Conservation (phyloP, 495 filamentous ascomycete genomes). For the Extremus antarcticus region DNA sequence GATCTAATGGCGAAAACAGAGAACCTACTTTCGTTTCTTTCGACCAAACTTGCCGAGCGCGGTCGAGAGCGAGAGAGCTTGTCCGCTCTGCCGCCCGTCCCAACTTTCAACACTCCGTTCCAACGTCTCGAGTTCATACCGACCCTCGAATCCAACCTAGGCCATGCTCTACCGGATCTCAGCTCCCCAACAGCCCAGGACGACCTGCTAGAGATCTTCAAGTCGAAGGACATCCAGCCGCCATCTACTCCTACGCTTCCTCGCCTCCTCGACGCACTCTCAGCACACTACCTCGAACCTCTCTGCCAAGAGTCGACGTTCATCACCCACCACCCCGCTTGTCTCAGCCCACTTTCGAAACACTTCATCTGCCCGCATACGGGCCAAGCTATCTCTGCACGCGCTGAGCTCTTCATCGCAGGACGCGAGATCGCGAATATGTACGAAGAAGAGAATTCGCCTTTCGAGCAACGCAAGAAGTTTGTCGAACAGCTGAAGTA, state of each 20-base stretch:
- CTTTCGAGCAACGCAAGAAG: slow-evolving; percentile 74
- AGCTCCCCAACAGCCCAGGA: slow-evolving; percentile 37
- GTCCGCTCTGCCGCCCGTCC: neutral
- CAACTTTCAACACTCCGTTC: slow-evolving; percentile 49
- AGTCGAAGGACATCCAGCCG: slow-evolving; percentile 38
- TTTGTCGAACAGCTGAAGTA: slow-evolving; percentile 52
- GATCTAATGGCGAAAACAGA: slow-evolving; percentile 70
- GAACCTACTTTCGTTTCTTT: slow-evolving; percentile 39
- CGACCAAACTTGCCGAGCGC: slow-evolving; percentile 25
- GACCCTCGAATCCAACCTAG: slow-evolving; percentile 48
- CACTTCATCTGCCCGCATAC: slow-evolving; percentile 55
- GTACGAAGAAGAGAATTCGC: slow-evolving; percentile 97
- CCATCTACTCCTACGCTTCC: slow-evolving; percentile 54
- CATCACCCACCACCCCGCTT: slow-evolving; percentile 83
- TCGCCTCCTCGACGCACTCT: slow-evolving; percentile 77
- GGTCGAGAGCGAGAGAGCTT: neutral
- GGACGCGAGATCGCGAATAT: slow-evolving; percentile 79
- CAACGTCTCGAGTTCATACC: slow-evolving; percentile 70
- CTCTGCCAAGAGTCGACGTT: slow-evolving; percentile 63
- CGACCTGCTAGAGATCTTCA: slow-evolving; percentile 48
- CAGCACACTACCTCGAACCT: slow-evolving; percentile 62
- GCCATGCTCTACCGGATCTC: slow-evolving; percentile 59
- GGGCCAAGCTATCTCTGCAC: slow-evolving; percentile 60
- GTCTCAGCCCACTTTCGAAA: slow-evolving; percentile 85
- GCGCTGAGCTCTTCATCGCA: slow-evolving; percentile 78